These are phyloP conservation scores for Novymonas esmeraldas DNA, from an alignment of 208 protist species.

Conservation along the genomic window DNA sequence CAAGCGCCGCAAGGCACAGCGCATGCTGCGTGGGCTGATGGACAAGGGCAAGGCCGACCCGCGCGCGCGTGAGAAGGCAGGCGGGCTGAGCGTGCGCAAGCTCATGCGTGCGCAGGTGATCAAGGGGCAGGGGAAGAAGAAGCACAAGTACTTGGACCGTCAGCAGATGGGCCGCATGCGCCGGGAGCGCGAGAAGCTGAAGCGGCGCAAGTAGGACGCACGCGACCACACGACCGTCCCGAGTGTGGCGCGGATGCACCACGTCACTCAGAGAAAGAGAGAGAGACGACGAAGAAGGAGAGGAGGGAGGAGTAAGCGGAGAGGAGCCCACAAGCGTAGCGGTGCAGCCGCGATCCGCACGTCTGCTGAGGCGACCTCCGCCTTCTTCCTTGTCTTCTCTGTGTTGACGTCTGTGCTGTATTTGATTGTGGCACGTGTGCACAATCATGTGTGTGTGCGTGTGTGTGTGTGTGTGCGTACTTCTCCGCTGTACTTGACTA, in stretches of 20 bases:
- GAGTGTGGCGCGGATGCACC: not conserved
- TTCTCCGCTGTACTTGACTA: too few species aligned
- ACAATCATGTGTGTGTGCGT: too few species aligned
- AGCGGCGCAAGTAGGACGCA: conserved; percentile 12
- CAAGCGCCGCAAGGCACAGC: conserved; percentile 88
- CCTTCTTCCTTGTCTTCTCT: too few species aligned
- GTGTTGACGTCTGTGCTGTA: too few species aligned
- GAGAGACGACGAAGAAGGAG: too few species aligned
- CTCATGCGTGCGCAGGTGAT: conserved; percentile 89
- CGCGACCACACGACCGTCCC: not conserved
- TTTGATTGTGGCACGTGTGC: too few species aligned
- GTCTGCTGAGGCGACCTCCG: too few species aligned
- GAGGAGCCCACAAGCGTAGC: too few species aligned
- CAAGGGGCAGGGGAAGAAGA: conserved; percentile 80
- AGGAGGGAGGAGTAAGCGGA: too few species aligned
- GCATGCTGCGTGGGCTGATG: conserved; percentile 86
- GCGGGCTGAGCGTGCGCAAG: conserved; percentile 75
- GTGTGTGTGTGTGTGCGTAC: too few species aligned
- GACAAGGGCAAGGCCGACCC: conserved; percentile 92
- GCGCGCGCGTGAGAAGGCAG: conserved; percentile 80
- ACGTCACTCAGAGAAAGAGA: not conserved
- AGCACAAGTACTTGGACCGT: conserved; percentile 79
- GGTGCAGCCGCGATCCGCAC: too few species aligned
- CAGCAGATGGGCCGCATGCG: conserved; percentile 80
- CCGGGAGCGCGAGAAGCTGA: conserved; percentile 50